Evolutionary conservation across 352 stramenopile genomes (phyloP).

Genomic region (Globisporangium carolinianum): DNA sequence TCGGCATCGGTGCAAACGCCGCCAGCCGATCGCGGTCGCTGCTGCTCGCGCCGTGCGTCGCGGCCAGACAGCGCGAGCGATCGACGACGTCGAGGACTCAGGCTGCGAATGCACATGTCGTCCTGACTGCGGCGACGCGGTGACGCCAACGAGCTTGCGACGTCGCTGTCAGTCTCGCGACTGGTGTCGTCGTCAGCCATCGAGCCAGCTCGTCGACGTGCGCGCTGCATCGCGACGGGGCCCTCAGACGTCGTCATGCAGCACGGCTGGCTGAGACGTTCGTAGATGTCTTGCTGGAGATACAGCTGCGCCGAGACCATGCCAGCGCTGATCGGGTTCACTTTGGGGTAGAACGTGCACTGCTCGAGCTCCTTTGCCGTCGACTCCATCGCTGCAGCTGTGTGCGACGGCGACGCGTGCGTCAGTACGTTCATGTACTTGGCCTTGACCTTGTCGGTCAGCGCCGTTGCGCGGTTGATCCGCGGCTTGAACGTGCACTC

Average conservation of each 20-base stretch:
- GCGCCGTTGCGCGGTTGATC: conserved; percentile 34
- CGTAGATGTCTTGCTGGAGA: conserved; percentile 81
- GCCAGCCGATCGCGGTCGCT: conserved; percentile 49
- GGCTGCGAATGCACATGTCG: conserved; percentile 39
- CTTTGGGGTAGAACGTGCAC: conserved; percentile 75
- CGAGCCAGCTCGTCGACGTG: conserved; percentile 14
- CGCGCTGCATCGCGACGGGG: conserved; percentile 1
- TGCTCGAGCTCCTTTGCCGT: conserved; percentile 56
- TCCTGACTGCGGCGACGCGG: conserved; percentile 30
- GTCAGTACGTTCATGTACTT: conserved; percentile 63
- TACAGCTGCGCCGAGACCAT: conserved; percentile 84
- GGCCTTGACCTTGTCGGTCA: conserved; percentile 54
- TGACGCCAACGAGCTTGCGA: conserved; percentile 12
- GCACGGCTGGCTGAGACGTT: conserved; percentile 66
- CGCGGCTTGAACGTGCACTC: conserved; percentile 73
- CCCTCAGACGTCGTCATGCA: conserved; percentile 12
- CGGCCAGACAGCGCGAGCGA: conserved; percentile 8
- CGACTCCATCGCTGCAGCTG: conserved; percentile 48
- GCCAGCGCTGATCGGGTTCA: conserved; percentile 63
- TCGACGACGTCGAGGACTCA: conserved; percentile 8
- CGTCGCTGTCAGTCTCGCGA: conserved; percentile 17
- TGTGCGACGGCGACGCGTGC: conserved; percentile 29
- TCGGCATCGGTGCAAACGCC: conserved; percentile 30
- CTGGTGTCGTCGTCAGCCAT: conserved; percentile 13
- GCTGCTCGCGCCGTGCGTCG: conserved; percentile 7